A percentile compares a stretch with the other conserved stretches of the same genome.
Conservation (phyloP, 495 filamentous ascomycete species). For the Cercophora newfieldiana region DNA sequence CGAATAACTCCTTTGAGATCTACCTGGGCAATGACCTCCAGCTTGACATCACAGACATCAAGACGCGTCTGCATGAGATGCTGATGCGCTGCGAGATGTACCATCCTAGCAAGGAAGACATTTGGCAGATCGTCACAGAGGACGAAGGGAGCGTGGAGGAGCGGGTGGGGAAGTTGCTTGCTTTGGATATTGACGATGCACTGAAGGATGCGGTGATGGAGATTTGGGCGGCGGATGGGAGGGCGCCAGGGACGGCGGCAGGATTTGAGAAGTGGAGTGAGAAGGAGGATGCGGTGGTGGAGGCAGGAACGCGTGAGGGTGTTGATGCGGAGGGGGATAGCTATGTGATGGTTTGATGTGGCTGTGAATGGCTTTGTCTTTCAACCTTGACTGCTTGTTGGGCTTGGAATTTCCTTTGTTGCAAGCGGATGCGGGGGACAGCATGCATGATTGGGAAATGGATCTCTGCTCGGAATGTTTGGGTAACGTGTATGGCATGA, state of each 20-base stretch:
- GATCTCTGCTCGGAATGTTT: too few species aligned
- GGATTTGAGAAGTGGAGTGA: conserved; percentile 25
- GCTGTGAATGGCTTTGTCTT: too few species aligned
- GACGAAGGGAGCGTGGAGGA: conserved; percentile 21
- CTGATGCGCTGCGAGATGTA: conserved; percentile 45
- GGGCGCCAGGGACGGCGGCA: conserved; percentile 19
- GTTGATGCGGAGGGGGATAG: too few species aligned
- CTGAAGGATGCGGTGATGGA: conserved; percentile 47
- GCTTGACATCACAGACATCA: conserved; percentile 36
- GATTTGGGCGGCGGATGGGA: conserved; percentile 43
- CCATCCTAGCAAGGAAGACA: conserved; percentile 41
- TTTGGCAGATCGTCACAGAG: conserved; percentile 38
- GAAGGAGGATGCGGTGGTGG: background rate
- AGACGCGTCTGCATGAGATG: conserved; percentile 30
- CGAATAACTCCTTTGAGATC: conserved; percentile 30
- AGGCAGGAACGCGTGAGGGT: conserved; percentile 6
- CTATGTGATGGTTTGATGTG: conserved; percentile 27
- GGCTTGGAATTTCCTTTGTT: background rate
- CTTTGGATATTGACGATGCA: conserved; percentile 34
- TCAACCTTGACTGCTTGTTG: background rate
- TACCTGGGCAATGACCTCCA: conserved; percentile 37
- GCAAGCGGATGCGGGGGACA: too few species aligned
- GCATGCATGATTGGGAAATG: too few species aligned
- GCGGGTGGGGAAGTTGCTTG: conserved; percentile 35
- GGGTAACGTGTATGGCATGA: too few species aligned